These are phyloP conservation scores for Microglena sp. DNA, from an alignment of 139 green algal genomes.

Conservation along the genomic window DNA sequence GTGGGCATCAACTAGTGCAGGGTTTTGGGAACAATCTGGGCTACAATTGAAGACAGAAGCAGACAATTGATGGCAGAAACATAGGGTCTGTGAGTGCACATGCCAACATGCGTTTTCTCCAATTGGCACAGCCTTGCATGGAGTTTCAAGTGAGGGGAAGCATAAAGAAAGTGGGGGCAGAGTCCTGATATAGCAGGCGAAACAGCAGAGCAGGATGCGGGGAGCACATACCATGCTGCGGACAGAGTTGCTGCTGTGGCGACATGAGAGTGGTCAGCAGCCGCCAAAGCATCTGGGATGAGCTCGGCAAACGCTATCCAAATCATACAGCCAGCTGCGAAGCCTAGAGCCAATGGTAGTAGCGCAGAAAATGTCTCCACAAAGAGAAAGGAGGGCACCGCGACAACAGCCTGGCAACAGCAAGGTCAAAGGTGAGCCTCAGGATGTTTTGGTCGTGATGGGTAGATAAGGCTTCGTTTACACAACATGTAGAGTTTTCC, in stretches of 20 bases:
- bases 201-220: not conserved
- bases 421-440: too few relatives aligned
- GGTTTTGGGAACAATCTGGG: not conserved
- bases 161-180: not conserved
- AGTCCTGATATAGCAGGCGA: not conserved
- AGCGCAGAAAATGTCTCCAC: slow-evolving; percentile 80
- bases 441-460: too few relatives aligned
- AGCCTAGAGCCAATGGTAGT: slow-evolving; percentile 87
- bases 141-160: not conserved
- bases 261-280: slow-evolving; percentile 43
- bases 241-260: slow-evolving; percentile 79
- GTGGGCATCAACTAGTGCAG: not conserved
- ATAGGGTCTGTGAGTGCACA: not conserved
- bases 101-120: not conserved
- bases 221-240: slow-evolving; percentile 51
- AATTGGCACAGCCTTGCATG: not conserved
- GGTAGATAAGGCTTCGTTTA: too few relatives aligned
- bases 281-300: slow-evolving; percentile 82
- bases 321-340: slow-evolving; percentile 97
- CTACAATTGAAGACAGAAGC: not conserved
- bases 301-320: slow-evolving; percentile 97
- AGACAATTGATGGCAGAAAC: not conserved
- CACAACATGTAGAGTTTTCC: too few relatives aligned
- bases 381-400: slow-evolving; percentile 89
- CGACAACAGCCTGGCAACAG: slow-evolving; percentile 51